These are phyloP conservation scores for Alternaria gansuensis DNA, from an alignment of 2,329 filamentous ascomycete genomes.

Conservation along the genomic window DNA sequence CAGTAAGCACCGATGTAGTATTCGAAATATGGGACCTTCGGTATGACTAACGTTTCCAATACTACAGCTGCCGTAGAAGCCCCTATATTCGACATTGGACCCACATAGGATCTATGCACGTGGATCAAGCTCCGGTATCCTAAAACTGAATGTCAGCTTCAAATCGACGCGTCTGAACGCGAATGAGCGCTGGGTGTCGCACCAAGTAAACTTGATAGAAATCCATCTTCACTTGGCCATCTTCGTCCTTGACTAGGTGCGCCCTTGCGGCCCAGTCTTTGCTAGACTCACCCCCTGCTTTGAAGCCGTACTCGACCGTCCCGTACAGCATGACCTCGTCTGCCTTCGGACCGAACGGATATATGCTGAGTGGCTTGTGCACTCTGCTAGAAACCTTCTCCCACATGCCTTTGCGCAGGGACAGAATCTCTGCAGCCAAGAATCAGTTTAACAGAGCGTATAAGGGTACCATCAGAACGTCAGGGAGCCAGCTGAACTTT, in stretches of 20 bases:
- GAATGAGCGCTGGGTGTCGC: constrained; percentile 38
- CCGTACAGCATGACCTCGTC: constrained; percentile 65
- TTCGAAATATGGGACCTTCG: background rate
- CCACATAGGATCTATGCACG: constrained; percentile 17
- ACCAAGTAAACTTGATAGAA: constrained; percentile 66
- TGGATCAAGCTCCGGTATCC: constrained; percentile 32
- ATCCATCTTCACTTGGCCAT: constrained; percentile 63
- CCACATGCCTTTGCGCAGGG: constrained; percentile 63
- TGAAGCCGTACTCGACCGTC: constrained; percentile 62
- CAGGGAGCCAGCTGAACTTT: background rate
- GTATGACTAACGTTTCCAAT: constrained; percentile 7
- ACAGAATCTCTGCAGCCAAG: constrained; percentile 58
- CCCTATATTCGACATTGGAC: background rate
- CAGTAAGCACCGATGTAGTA: constrained; percentile 4
- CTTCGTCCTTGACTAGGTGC: constrained; percentile 60
- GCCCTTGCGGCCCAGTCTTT: constrained; percentile 66
- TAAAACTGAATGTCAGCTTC: constrained; percentile 20
- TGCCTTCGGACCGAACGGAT: constrained; percentile 58
- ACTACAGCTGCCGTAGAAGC: constrained; percentile 2
- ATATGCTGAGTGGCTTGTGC: constrained; percentile 60
- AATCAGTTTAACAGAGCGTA: constrained; percentile 6
- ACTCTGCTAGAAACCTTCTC: constrained; percentile 59
- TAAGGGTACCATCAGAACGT: background rate
- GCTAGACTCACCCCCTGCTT: constrained; percentile 58
- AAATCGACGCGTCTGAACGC: background rate